Percentiles rank a stretch among this genome's conserved stretches.
Evolutionary conservation across 768 basidiomycete genomes (phyloP).

Genomic region (Baorangia bicolor): DNA sequence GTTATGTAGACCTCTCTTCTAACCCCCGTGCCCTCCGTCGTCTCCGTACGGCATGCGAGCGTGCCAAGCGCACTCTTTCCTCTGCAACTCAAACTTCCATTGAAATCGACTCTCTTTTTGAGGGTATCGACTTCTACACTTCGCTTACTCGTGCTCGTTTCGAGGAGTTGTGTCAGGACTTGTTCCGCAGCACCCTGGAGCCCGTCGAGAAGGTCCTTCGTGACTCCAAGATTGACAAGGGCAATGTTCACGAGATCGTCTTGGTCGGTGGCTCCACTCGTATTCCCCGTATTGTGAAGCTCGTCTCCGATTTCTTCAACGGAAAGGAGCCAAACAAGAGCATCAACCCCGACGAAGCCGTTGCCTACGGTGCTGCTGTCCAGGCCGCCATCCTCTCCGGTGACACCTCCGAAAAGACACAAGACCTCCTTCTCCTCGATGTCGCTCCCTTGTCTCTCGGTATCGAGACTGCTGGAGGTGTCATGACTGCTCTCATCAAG

Average conservation of each 20-base stretch:
- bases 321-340: conserved; percentile 99
- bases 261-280: conserved; percentile 98
- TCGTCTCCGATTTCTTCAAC: conserved; percentile 98
- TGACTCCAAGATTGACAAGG: conserved; percentile 97
- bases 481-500: conserved; percentile 98
- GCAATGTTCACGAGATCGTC: conserved; percentile 94
- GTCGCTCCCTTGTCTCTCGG: conserved; percentile 87
- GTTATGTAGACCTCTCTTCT: conserved; percentile 66
- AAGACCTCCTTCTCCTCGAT: conserved; percentile 93
- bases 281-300: conserved; percentile 96
- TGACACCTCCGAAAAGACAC: conserved; percentile 97
- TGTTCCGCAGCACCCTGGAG: conserved; percentile 92
- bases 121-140: conserved; percentile 98
- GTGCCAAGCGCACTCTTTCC: conserved; percentile 97
- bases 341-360: conserved; percentile 99
- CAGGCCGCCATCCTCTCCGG: conserved; percentile 98
- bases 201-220: conserved; percentile 98
- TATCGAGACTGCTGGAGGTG: conserved; percentile 99
- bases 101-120: conserved; percentile 96
- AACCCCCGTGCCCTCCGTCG: conserved; percentile 96
- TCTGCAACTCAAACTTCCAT: conserved; percentile 96
- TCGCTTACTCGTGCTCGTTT: conserved; percentile 98
- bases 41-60: conserved; percentile 96
- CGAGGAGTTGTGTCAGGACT: conserved; percentile 92
- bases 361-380: conserved; percentile 98